These are phyloP conservation scores for Lentinula novae-zelandiae DNA, from an alignment of 1,284 basidiomycete species.

Conservation along the genomic window DNA sequence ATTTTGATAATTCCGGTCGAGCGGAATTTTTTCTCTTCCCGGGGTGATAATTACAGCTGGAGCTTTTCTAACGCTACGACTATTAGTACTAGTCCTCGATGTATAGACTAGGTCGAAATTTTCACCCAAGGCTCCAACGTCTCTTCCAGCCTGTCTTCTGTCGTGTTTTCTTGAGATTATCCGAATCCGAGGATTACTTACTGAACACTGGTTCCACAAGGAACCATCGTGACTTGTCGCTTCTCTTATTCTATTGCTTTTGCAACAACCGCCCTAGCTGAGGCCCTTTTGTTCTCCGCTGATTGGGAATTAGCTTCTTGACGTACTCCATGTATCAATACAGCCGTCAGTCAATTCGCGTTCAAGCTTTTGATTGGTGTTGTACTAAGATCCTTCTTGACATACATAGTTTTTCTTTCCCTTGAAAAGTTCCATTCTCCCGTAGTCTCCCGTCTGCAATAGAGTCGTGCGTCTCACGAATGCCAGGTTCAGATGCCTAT, in stretches of 20 bases:
- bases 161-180: not conserved
- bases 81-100: too few relatives aligned
- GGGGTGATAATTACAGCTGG: too few relatives aligned
- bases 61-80: too few relatives aligned
- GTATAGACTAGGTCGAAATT: too few relatives aligned
- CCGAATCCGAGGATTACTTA: not conserved
- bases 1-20: too few relatives aligned
- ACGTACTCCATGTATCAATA: too few relatives aligned
- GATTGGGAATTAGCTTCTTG: too few relatives aligned
- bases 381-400: not conserved
- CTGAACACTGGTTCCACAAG: not conserved
- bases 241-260: not conserved
- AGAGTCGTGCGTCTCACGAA: not conserved
- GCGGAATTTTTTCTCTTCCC: too few relatives aligned
- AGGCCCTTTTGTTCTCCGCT: not conserved
- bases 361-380: not conserved
- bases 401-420: not conserved
- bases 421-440: not conserved
- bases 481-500: not conserved
- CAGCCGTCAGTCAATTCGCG: not conserved
- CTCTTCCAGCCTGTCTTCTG: not conserved
- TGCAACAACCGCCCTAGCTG: not conserved
- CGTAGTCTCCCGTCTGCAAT: not conserved
- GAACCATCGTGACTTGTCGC: not conserved
- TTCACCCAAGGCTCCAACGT: not conserved